Base-by-base conservation (phyloP, 2,329 filamentous ascomycete species). In the Diplodia sapinea region DNA sequence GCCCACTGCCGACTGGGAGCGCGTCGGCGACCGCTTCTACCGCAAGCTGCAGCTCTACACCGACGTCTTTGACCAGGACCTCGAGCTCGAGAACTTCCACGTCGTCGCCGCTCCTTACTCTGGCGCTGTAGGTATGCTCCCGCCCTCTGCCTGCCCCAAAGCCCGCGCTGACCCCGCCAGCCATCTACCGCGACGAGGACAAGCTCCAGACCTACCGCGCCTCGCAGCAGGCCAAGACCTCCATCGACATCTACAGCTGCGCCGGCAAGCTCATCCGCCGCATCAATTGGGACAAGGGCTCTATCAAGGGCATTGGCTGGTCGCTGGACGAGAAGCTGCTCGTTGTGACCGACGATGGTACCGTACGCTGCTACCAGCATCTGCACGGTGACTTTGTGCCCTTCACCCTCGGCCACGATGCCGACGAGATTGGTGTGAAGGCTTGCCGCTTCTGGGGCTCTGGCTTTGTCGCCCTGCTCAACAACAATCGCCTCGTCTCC, bases 371-470 rank as follows among this genome's bases (percentile, higher is more conserved):
- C 78, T 97, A 94, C 76, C 89, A 93, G 77, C 92, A 95, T 74
- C 82, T 99, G n/a, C 91, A 97, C 77, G 92, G 91, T 70, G 94
- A 98, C 76, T 99, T 99, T 76, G 92, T 90, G 17, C 94, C 96
- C 68, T 99, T 98, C 79, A 94, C 92, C 1, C 84, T 99, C 0
- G 95, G 94, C 65, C 90, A 96, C 78, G 92, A 92, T 29, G 90
- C 94, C 29, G 95, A 98, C 73, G 92, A 96, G 71, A 88, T 90
- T 74, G 91, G 94, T 31, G 94, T 99, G 23, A 85, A 89, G 72
- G 90, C 89, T n/a, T 98, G 94, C 81, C 89, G 89, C 66, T 99
- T 99, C 81, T 98, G 96, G 83, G 88, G 90, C 61, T 88, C 88
- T 36, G 95, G 95, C n/a, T 93, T 99, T 79, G 94, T 98, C 29